phyloP scores from a whole-genome alignment of 2,329 filamentous ascomycete genomes.

The Phymatotrichopsis omnivora region DNA sequence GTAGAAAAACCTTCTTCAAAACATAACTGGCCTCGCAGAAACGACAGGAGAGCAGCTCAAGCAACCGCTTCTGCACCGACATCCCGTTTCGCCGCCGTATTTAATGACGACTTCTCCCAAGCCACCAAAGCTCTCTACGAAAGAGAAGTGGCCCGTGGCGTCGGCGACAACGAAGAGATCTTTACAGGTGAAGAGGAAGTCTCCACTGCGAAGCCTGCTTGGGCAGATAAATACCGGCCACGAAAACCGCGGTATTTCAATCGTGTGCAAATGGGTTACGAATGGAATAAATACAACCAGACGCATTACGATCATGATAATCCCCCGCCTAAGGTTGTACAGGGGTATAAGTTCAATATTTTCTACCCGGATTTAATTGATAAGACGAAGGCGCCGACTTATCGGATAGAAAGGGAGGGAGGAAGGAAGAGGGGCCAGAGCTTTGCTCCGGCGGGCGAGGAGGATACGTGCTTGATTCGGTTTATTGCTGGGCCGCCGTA shows the following conservation, averaged over 20 bases:
- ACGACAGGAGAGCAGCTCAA: slow-evolving; percentile 31
- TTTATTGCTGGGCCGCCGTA: slow-evolving; percentile 95
- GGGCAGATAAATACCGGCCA: slow-evolving; percentile 75
- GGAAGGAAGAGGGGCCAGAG: slow-evolving; percentile 83
- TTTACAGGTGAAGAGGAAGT: slow-evolving; percentile 84
- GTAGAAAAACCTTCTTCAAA: slow-evolving; percentile 31
- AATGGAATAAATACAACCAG: slow-evolving; percentile 99
- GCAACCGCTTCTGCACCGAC: slow-evolving; percentile 39
- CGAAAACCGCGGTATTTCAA: slow-evolving; percentile 97
- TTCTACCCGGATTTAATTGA: slow-evolving; percentile 97
- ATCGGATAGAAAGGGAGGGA: slow-evolving; percentile 88
- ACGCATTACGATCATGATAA: slow-evolving; percentile 99
- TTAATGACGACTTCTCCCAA: slow-evolving; percentile 70
- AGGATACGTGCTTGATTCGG: slow-evolving; percentile 91
- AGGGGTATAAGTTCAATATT: slow-evolving; percentile 99
- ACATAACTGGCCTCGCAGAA: slow-evolving; percentile 28
- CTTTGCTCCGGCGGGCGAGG: slow-evolving; percentile 84
- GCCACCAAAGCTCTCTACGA: slow-evolving; percentile 85
- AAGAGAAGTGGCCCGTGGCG: slow-evolving; percentile 79
- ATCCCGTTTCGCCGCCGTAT: slow-evolving; percentile 54
- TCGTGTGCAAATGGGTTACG: slow-evolving; percentile 95
- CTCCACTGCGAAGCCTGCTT: slow-evolving; percentile 52
- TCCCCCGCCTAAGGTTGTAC: slow-evolving; percentile 92
- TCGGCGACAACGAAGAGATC: slow-evolving; percentile 90
- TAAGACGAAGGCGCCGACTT: slow-evolving; percentile 87